A percentile compares a stretch with the other conserved stretches of the same genome.
These are phyloP conservation scores for Helicocarpus griseus DNA, from an alignment of 2,329 filamentous ascomycete genomes.

Conservation along the genomic window DNA sequence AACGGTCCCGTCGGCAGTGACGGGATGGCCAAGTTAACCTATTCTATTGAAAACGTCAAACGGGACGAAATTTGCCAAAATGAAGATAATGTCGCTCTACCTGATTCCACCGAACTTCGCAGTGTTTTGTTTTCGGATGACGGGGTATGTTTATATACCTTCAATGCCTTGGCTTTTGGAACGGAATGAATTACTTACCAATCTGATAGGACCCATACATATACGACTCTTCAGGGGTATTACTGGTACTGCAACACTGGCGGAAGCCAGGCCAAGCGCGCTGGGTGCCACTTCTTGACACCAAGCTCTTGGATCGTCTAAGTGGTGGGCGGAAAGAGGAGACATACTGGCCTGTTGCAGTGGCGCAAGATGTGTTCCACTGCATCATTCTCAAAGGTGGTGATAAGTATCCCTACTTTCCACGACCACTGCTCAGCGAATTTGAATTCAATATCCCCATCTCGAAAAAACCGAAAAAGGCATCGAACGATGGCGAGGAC, in stretches of 20 bases:
- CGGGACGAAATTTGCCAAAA: conserved; percentile 89
- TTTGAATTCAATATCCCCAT: conserved; percentile 87
- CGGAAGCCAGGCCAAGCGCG: conserved; percentile 71
- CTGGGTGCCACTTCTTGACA: conserved; percentile 91
- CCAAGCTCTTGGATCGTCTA: conserved; percentile 69
- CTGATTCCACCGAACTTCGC: conserved; percentile 61
- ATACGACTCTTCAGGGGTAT: conserved; percentile 83
- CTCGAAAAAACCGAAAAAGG: conserved; percentile 42
- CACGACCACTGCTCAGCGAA: conserved; percentile 77
- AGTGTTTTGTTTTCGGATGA: conserved; percentile 86
- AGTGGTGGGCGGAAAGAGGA: conserved; percentile 79
- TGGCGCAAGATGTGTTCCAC: conserved; percentile 85
- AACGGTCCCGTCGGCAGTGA: conserved; percentile 78
- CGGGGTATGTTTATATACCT: conserved; percentile 52
- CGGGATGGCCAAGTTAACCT: conserved; percentile 68
- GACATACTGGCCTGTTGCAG: conserved; percentile 89
- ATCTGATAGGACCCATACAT: conserved; percentile 74
- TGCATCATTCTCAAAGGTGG: conserved; percentile 98
- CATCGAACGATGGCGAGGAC: conserved; percentile 29
- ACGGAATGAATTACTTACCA: conserved; percentile 5
- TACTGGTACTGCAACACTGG: conserved; percentile 87
- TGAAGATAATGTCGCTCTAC: conserved; percentile 80
- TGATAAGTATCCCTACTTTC: conserved; percentile 88
- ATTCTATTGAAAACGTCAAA: conserved; percentile 92
- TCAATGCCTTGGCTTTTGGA: background rate